phyloP scores from a whole-genome alignment of 441 rosid species.

The Eutrema salsugineum region DNA sequence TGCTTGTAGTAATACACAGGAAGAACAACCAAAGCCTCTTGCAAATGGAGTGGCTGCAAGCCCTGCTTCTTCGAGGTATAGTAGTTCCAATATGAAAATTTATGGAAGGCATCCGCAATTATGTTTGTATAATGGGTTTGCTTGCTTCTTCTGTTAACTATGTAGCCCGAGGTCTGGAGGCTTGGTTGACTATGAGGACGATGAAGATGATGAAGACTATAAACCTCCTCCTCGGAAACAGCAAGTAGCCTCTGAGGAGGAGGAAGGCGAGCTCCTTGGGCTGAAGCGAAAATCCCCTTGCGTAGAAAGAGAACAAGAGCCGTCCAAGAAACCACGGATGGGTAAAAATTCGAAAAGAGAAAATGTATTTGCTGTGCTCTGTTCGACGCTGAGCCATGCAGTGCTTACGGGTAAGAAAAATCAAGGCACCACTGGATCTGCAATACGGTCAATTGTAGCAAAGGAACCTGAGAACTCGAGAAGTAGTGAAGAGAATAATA shows the following conservation, averaged over 20 bases:
- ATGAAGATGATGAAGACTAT: conserved; percentile 92
- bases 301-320: conserved; percentile 65
- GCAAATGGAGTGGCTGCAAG: conserved; percentile 78
- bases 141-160: conserved; percentile 6
- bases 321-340: conserved; percentile 61
- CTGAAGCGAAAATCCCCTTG: conserved; percentile 68
- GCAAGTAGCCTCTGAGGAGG: conserved; percentile 57
- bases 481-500: conserved; percentile 36
- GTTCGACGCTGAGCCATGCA: conserved; percentile 88
- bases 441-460: conserved; percentile 32
- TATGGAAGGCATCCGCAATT: not conserved
- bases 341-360: conserved; percentile 58
- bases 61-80: conserved; percentile 61
- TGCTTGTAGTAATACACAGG: conserved; percentile 47
- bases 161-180: conserved; percentile 72
- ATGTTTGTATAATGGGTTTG: conserved; percentile 1
- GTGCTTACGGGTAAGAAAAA: conserved; percentile 72
- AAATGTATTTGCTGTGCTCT: conserved; percentile 72
- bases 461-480: conserved; percentile 36
- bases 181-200: conserved; percentile 95
- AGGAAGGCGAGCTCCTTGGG: conserved; percentile 70
- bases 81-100: conserved; percentile 13
- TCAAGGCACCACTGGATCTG: conserved; percentile 22
- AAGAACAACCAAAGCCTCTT: conserved; percentile 41
- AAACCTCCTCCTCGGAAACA: conserved; percentile 86